Conservation (phyloP, 495 filamentous ascomycete genomes). For the Penicillium soppii region DNA sequence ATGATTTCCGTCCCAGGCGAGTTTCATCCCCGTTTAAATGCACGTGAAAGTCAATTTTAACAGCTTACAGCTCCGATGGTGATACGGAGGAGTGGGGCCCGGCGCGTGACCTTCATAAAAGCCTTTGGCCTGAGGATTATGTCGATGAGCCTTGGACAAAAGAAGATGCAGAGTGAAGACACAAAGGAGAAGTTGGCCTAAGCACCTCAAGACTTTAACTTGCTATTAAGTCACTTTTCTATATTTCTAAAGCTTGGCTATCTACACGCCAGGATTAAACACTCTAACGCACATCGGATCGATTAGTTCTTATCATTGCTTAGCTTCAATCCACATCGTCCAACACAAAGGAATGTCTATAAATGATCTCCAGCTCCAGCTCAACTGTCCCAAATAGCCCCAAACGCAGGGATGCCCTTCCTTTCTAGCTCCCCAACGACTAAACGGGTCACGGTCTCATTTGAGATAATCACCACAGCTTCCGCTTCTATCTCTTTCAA, state of each 20-base stretch:
- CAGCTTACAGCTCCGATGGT: conserved; percentile 3
- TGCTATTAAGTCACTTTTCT: no score
- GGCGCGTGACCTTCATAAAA: not conserved
- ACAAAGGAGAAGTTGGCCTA: no score
- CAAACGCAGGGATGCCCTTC: conserved; percentile 59
- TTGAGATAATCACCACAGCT: conserved; percentile 61
- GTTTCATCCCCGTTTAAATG: no score
- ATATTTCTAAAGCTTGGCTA: no score
- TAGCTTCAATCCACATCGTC: no score
- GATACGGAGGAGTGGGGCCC: conserved; percentile 1
- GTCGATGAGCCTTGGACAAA: not conserved
- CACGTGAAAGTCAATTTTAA: not conserved
- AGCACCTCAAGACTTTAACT: no score
- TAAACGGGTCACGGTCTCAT: conserved; percentile 60
- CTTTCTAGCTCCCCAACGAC: conserved; percentile 61
- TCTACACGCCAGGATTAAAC: no score
- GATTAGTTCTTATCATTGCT: no score
- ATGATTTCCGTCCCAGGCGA: not conserved
- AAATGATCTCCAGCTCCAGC: no score
- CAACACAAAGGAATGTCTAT: no score
- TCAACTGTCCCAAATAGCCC: conserved; percentile 58
- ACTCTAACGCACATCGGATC: no score
- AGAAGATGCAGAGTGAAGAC: no score
- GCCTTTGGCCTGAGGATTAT: conserved; percentile 3
- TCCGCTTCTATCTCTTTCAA: conserved; percentile 48